Percentiles rank a stretch among this genome's conserved stretches.
These are phyloP conservation scores for Cochlearia excelsa DNA, from an alignment of 345 rosid genomes.

Conservation along the genomic window DNA sequence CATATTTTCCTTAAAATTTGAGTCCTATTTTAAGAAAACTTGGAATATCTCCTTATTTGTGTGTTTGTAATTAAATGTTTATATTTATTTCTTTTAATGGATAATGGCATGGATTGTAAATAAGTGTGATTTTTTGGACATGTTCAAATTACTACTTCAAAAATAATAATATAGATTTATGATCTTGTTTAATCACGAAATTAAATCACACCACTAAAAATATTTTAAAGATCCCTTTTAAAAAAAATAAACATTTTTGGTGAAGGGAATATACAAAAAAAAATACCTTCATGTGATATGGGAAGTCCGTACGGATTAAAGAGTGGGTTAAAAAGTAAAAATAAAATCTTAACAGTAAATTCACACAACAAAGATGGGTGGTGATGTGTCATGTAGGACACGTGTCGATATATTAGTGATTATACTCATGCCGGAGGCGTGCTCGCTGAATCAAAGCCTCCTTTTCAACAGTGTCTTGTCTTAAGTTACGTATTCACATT, in stretches of 20 bases:
- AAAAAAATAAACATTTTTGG: not conserved
- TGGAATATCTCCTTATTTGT: too few species aligned
- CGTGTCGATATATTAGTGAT: slow-evolving; percentile 29
- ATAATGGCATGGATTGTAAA: too few species aligned
- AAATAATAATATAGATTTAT: too few species aligned
- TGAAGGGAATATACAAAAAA: too few species aligned
- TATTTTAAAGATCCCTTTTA: not conserved
- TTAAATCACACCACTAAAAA: slow-evolving; percentile 4
- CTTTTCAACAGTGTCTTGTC: slow-evolving; percentile 33
- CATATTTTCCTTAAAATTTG: too few species aligned
- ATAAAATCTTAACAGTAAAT: slow-evolving; percentile 22
- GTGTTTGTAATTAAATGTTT: too few species aligned
- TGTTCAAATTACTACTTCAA: too few species aligned
- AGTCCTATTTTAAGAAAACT: too few species aligned
- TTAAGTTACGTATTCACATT: too few species aligned
- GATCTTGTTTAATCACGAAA: slow-evolving; percentile 16
- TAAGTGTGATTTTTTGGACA: too few species aligned
- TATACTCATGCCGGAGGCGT: slow-evolving; percentile 28
- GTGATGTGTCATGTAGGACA: slow-evolving; percentile 21
- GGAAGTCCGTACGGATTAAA: slow-evolving; percentile 29
- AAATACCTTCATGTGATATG: slow-evolving; percentile 28
- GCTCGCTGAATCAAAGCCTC: slow-evolving; percentile 25
- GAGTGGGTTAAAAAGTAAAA: not conserved
- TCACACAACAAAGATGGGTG: slow-evolving; percentile 26
- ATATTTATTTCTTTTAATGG: too few species aligned